Conservation (phyloP, 2,329 filamentous ascomycete genomes). For the Helotiales sp. region DNA sequence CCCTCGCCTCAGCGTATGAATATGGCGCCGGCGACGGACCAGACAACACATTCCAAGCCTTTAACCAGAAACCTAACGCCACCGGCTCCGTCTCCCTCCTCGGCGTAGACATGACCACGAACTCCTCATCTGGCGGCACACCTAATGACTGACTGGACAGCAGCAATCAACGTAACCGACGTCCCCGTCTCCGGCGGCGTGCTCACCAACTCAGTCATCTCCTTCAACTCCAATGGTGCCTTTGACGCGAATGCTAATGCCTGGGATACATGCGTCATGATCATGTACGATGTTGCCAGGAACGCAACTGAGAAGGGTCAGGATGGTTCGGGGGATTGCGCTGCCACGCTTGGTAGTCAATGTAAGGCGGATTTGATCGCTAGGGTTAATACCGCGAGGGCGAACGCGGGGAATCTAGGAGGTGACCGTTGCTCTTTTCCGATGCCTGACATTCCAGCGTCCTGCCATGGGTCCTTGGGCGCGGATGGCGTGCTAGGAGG, state of each 20-base stretch:
- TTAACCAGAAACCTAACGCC: conserved; percentile 8
- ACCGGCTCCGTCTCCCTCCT: conserved; percentile 5
- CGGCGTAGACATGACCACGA: neutral
- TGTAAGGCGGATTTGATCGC: neutral
- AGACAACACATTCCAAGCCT: neutral
- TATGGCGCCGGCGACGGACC: neutral
- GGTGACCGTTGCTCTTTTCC: neutral
- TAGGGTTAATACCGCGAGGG: neutral
- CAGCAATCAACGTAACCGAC: neutral
- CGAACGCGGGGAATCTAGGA: neutral
- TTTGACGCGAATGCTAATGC: neutral
- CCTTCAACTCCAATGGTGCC: neutral
- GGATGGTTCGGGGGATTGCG: neutral
- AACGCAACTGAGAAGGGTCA: neutral
- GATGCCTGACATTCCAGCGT: neutral
- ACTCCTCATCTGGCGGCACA: neutral
- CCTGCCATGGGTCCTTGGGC: neutral
- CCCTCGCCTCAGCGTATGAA: neutral
- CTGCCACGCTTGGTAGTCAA: neutral
- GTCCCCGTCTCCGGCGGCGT: neutral
- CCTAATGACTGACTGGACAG: neutral
- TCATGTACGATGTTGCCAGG: neutral
- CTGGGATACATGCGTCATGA: conserved; percentile 2
- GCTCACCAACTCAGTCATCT: neutral
- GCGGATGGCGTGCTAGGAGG: neutral